phyloP scores from a whole-genome alignment of 495 filamentous ascomycete genomes.

The Peziza echinospora region DNA sequence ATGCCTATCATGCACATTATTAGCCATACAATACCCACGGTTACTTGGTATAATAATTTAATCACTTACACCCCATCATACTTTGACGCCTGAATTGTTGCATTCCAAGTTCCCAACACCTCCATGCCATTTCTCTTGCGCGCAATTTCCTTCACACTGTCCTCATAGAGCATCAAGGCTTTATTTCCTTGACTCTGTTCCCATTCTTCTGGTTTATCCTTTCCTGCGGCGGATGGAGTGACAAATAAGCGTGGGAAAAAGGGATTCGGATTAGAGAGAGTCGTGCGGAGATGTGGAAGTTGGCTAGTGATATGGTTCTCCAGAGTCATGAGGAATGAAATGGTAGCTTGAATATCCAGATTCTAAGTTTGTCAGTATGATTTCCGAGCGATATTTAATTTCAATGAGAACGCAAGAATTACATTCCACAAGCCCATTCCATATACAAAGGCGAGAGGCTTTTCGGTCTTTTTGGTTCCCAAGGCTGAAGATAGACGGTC shows the following conservation, averaged over 20 bases:
- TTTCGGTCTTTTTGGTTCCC: conserved; percentile 18
- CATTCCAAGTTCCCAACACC: conserved; percentile 33
- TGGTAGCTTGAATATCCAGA: conserved; percentile 23
- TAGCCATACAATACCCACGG: too few species aligned
- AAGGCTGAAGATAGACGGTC: conserved; percentile 23
- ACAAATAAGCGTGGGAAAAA: conserved; percentile 24
- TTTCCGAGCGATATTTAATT: too few species aligned
- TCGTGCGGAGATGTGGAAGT: conserved; percentile 4
- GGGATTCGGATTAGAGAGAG: conserved; percentile 10
- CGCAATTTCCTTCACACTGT: conserved; percentile 23
- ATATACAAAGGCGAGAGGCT: conserved; percentile 27
- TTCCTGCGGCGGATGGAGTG: conserved; percentile 32
- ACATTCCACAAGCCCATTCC: conserved; percentile 32
- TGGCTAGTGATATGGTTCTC: background rate
- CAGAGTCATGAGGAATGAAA: conserved; percentile 20
- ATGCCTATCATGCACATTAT: conserved; percentile 12
- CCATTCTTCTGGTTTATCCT: conserved; percentile 32
- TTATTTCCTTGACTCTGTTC: conserved; percentile 31
- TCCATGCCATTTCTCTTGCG: conserved; percentile 23
- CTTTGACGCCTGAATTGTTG: conserved; percentile 30
- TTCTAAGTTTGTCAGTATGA: conserved; percentile 23
- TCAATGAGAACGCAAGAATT: background rate
- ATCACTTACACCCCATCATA: conserved; percentile 26
- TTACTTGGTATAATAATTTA: too few species aligned
- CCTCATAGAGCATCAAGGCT: conserved; percentile 28